Base-by-base conservation (phyloP, 805 yeast genomes). In the Kluyveromyces starmeri region DNA sequence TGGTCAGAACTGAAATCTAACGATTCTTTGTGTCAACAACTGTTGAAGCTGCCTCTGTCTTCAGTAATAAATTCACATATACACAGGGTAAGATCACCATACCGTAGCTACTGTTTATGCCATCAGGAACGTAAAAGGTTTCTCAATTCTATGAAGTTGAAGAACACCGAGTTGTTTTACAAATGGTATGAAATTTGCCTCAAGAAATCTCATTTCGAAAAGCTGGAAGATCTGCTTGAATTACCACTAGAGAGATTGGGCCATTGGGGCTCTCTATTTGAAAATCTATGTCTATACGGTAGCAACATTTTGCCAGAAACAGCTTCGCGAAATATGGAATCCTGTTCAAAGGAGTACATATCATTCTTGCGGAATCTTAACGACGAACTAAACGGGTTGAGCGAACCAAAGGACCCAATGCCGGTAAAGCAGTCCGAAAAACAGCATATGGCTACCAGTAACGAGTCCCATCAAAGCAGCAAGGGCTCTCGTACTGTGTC, bases 101-200 rank as follows among this genome's bases (percentile, higher is more conserved):
- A 62, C 34, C 19, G 43, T 4, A 55, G 56, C 4, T 65, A 63
- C 40, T 49, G 50, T 14, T 44, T 47, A 2, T 50, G 53, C 7
- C 60, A 61, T 35, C 35, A 46, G 16, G 39, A 45, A 19, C 68
- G 62, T 36, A 39, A 55, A 32, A 42, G 43, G 4, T 42, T 57
- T 10, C 40, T 61, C 7, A 35, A 42, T 2, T 31, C 36, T 3
- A 41, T 57, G 24, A 34, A 41, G 15, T 25, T 33, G 27, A 35
- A 51, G 32, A 41, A 47, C 28, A 27, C 37, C 6, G 28, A 37
- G 3, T 4, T 40, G 19, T 43, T 51, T 50, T 30, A 41, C 18
- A 26, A 55, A 30, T 65, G 70, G 70, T 42, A 57, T 10, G 53
- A 52, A 15, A 46, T 48, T 24, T 61, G 68, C 42, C 42, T 58